Evolutionary conservation across 1,139 yeast genomes (phyloP), one percentile per base, ranked within the genome.

Genomic region (Pichia inconspicua): DNA sequence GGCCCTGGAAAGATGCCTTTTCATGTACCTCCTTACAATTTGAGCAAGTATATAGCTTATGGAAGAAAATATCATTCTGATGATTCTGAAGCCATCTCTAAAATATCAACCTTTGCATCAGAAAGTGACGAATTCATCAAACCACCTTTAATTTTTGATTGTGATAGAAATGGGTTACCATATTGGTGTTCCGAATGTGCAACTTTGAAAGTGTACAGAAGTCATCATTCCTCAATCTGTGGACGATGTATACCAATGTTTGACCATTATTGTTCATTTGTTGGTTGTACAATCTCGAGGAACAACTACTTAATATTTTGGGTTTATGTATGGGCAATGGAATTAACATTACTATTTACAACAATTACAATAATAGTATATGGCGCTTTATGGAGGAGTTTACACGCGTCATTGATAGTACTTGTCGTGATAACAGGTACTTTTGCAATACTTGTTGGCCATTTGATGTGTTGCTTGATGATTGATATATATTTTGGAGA

Each of bases 221-320:
- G 79, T 2, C 82, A 75, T 53, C 88, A 79, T 58, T 80, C 83
- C 53, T 69, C 71, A 22, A 67, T 71, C 42, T 45, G 63, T 48
- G 67, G 68, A 0, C 58, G 61, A 38, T 80, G 84, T 55, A 74
- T 82, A 0, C 74, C 80, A 1, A 68, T 74, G 49, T 77, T 78
- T 59, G 92, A 84, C 59, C 92, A 84, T 60, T 78, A 70, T 56
- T 84, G 92, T 60, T 55, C 76, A 3, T 82, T 82, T 79, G 62
- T 83, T 4, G 88, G 88, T 0, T 60, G 69, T 0, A 73, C 74
- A 2, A 71, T 84, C 28, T 89, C 87, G 0, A 70, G 72, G 49
- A 58, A 62, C 40, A 84, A 84, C 61, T 79, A 78, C 58, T 52
- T 70, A 36, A 63, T 66, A 19, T 84, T 83, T 54, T 48, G 78